Evolutionary conservation across 2,329 filamentous ascomycete species (phyloP), one percentile per base, ranked within the genome.

Genomic region (Aureobasidium sp.): DNA sequence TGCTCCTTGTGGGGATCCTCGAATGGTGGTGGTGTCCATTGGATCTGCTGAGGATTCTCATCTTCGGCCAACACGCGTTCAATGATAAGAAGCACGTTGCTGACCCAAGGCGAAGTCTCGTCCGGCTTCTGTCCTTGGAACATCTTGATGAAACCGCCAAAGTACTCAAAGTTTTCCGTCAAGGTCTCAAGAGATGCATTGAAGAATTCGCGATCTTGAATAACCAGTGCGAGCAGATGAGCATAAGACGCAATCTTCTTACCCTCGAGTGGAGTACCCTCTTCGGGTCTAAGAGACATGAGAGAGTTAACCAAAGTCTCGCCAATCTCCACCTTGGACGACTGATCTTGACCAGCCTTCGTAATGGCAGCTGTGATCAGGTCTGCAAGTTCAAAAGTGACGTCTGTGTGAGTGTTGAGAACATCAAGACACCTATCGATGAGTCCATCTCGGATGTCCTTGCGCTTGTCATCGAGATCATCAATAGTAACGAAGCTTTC

Each of bases 371-470:
- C 85, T 38, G 83, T 83, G 59, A 99, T 92, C 21, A 99, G 79
- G 67, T 96, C 92, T 0, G 91, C 84, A 49, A 99, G 79, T 69
- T 97, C 93, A 67, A 96, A 94, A 0, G 94, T 95, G 11, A 93
- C 85, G 66, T 89, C 86, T 15, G 92, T 87, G 67, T 97, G 92
- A 38, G 87, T 86, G 70, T 93, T 88, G 57, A 99, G 85, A 35
- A 97, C 85, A 68, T 96, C 92, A 23, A 99, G 78, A 65, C 89
- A 95, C 61, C 90, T 88, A 67, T 96, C 92, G 62, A 97, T 92
- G 59, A 97, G 75, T 60, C 89, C 86, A 21, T 84, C 79, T 40
- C 90, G 84, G 42, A 97, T 78, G n/a, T 79, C 81, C 4, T 81
- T 79, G 47, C 94, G 85, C 71, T 89, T 83, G 35, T 83, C 82